These are phyloP conservation scores for Wickerhamiella musiphila DNA, from an alignment of 805 yeast species.

Conservation along the genomic window DNA sequence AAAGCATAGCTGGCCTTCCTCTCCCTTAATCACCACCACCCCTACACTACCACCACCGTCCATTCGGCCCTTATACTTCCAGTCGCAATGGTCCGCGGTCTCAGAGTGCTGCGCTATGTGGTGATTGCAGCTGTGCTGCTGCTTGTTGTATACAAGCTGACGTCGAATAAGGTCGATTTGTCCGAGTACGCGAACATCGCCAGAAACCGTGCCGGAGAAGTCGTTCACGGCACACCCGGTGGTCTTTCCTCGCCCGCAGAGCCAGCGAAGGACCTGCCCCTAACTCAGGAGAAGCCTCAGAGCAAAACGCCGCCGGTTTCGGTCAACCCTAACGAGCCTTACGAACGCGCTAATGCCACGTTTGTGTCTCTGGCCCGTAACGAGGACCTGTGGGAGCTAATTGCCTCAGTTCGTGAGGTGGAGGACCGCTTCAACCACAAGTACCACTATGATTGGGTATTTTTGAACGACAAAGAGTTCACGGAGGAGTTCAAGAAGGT, in stretches of 20 bases:
- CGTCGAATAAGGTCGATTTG: conserved; percentile 14
- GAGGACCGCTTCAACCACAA: conserved; percentile 67
- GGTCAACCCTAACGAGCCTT: neutral
- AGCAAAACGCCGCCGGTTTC: neutral
- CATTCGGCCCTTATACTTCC: neutral
- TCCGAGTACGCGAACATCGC: conserved; percentile 10
- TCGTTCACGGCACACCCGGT: conserved; percentile 11
- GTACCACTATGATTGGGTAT: conserved; percentile 82
- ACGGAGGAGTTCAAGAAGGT: conserved; percentile 46
- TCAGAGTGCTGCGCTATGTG: conserved; percentile 21
- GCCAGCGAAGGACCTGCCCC: neutral
- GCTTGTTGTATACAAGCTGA: conserved; percentile 20
- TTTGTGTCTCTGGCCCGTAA: conserved; percentile 49
- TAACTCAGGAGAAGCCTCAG: neutral
- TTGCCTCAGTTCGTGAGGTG: conserved; percentile 46
- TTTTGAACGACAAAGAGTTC: conserved; percentile 67
- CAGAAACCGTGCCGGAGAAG: neutral
- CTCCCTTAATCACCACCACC: no score
- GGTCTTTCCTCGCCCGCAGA: conserved; percentile 3
- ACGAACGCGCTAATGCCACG: conserved; percentile 25
- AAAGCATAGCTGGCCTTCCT: no score
- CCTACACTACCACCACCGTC: no score
- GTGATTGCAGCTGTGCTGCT: conserved; percentile 20
- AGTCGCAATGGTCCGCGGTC: conserved; percentile 20
- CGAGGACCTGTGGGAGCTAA: conserved; percentile 38